These are phyloP conservation scores for Coemansia sp. DNA, from an alignment of 192 early-diverging fungal genomes.

Conservation along the genomic window DNA sequence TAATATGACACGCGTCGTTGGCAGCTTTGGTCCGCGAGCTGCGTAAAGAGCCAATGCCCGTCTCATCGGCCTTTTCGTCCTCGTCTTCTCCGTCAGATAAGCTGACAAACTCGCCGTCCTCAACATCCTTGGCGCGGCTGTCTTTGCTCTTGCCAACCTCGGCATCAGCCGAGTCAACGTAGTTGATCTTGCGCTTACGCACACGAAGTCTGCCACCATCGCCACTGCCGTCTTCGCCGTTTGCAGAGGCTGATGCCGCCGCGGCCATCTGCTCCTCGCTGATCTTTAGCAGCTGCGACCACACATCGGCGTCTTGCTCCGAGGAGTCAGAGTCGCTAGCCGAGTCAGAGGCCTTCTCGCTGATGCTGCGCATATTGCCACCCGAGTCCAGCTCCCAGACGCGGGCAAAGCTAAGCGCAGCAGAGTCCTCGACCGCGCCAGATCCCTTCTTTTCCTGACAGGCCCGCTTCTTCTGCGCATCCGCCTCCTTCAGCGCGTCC, in stretches of 20 bases:
- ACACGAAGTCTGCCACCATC: constrained; percentile 17
- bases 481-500: constrained; percentile 12
- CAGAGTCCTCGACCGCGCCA: not conserved
- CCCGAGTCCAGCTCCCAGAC: constrained; percentile 23
- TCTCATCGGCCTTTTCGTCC: not conserved
- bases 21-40: not conserved
- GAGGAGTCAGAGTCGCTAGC: not conserved
- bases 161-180: not conserved
- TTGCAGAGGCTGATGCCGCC: not conserved
- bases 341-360: not conserved
- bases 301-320: constrained; percentile 13
- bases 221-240: not conserved
- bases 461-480: not conserved
- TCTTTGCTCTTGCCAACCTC: not conserved
- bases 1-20: not conserved
- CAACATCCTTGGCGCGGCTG: not conserved
- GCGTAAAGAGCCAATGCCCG: not conserved
- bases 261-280: not conserved
- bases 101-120: constrained; percentile 11
- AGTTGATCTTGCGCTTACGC: constrained; percentile 40
- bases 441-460: not conserved
- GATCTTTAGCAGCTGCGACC: constrained; percentile 17
- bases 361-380: not conserved
- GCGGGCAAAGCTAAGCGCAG: constrained; percentile 22
- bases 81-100: constrained; percentile 3